Evolutionary conservation across 805 yeast species (phyloP).

Genomic region (Starmerella vaccinii): DNA sequence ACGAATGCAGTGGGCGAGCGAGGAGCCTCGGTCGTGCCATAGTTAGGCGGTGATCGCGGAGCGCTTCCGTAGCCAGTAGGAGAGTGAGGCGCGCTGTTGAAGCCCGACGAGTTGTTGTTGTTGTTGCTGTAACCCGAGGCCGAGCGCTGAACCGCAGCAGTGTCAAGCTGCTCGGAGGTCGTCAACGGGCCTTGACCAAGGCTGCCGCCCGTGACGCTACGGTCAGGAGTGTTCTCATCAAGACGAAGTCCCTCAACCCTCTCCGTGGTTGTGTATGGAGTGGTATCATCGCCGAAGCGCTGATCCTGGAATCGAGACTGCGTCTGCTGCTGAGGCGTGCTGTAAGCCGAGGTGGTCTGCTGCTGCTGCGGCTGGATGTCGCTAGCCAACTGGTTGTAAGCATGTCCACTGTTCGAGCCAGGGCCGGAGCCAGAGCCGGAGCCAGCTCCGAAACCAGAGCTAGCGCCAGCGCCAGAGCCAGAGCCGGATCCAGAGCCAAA

Average conservation of each 20-base stretch:
- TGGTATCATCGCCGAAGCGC: neutral
- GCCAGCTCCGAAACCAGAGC: neutral
- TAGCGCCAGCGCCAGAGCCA: neutral
- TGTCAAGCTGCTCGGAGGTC: neutral
- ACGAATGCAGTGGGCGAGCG: neutral
- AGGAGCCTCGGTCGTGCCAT: neutral
- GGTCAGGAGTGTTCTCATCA: neutral
- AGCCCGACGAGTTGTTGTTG: neutral
- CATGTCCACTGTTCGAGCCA: neutral
- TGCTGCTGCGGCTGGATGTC: neutral
- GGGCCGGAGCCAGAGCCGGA: neutral
- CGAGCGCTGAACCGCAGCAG: neutral
- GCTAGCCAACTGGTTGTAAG: neutral
- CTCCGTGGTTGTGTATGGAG: neutral
- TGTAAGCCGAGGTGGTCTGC: neutral
- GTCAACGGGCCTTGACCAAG: neutral
- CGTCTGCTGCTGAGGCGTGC: slow-evolving; percentile 2
- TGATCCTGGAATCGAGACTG: neutral
- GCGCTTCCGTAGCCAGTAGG: neutral
- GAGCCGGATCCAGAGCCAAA: no score
- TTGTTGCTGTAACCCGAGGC: neutral
- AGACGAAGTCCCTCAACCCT: neutral
- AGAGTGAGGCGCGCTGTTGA: neutral
- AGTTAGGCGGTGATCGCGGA: no score
- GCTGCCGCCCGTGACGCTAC: neutral